A percentile compares a stretch with the other conserved stretches of the same genome.
Conservation (phyloP, 1,284 basidiomycete genomes). For the Ceratobasidium sp. region DNA sequence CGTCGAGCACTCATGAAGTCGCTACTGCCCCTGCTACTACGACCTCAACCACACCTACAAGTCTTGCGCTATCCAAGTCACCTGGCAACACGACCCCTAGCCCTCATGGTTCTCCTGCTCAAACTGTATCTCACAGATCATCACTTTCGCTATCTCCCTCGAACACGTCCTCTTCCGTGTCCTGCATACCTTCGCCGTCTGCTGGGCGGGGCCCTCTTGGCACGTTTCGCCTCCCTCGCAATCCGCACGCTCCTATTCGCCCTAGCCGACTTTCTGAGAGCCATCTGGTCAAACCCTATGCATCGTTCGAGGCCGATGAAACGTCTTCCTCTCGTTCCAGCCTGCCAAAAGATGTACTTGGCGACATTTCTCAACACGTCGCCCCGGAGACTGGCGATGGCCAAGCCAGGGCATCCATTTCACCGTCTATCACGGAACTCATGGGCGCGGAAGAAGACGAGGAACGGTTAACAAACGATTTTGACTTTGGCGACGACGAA, state of each 20-base stretch:
- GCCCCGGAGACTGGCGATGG: background rate
- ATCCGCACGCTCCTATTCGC: constrained; percentile 29
- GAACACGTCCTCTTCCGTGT: constrained; percentile 3
- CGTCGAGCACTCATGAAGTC: background rate
- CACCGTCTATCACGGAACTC: background rate
- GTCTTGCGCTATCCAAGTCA: constrained; percentile 14
- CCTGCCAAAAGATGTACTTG: constrained; percentile 21
- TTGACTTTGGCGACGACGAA: constrained; percentile 37
- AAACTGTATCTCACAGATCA: background rate
- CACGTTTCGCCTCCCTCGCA: constrained; percentile 38
- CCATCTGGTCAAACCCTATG: constrained; percentile 37
- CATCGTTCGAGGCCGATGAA: constrained; percentile 38
- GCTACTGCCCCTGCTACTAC: constrained; percentile 47
- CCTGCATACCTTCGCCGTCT: constrained; percentile 28
- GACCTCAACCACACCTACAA: constrained; percentile 18
- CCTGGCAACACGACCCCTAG: constrained; percentile 40
- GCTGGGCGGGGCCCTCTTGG: constrained; percentile 36
- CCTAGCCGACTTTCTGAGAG: constrained; percentile 43
- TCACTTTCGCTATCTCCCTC: background rate
- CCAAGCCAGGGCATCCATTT: background rate
- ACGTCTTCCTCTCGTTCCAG: constrained; percentile 25
- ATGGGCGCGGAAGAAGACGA: constrained; percentile 18
- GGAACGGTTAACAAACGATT: constrained; percentile 38
- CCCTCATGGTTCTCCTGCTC: constrained; percentile 23
- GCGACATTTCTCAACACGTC: background rate